Base-by-base conservation (phyloP, 768 basidiomycete genomes). In the Pisolithus microcarpus region DNA sequence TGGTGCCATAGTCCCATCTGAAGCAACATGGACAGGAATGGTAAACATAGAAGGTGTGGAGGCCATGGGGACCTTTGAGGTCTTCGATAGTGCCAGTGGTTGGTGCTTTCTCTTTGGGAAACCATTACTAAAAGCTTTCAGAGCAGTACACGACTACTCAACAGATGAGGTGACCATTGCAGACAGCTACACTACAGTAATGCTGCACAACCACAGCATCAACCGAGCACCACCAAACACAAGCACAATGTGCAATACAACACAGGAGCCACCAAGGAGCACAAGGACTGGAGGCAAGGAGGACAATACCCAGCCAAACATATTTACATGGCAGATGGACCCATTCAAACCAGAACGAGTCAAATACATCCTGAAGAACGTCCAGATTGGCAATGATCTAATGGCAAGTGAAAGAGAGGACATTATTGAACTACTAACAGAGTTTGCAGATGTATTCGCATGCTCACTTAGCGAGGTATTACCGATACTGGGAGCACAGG, bases 381-480 rank as follows among this genome's bases (percentile, higher is more conserved):
- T 68, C n/a, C 48, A 48, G 2, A 59, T 74, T 1, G 72, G 72
- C 0, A 7, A 26, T 0, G 70, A 75, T 44, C 48, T 76, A 0
- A 49, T 24, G 1, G 55, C 61, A 0, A 30, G 47, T 0, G 55
- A 52, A 4, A 51, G 74, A 43, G 51, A 56, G 4, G 18, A 15
- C 2, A 68, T 74, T 0, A 18, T 31, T 0, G 48, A 42, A 0
- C 49, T 74, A 0, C 24, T 75, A 0, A 34, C 9, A 0, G 48
- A 66, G 39, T 72, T 61, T 46, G 70, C 73, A 0, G 72, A 75
- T 51, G 56, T 65, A 21, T 77, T 74, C 46, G 70, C 72, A 1
- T 57, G 75, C 2, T 61, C 68, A 0, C 51, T 76, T 7, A 63
- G 64, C 19, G 72, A 77, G 49, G 74, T 76, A 3, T 30, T 38